Evolutionary conservation across 345 rosid species (phyloP), one percentile per base, ranked within the genome.

Genomic region (Populus nigra): DNA sequence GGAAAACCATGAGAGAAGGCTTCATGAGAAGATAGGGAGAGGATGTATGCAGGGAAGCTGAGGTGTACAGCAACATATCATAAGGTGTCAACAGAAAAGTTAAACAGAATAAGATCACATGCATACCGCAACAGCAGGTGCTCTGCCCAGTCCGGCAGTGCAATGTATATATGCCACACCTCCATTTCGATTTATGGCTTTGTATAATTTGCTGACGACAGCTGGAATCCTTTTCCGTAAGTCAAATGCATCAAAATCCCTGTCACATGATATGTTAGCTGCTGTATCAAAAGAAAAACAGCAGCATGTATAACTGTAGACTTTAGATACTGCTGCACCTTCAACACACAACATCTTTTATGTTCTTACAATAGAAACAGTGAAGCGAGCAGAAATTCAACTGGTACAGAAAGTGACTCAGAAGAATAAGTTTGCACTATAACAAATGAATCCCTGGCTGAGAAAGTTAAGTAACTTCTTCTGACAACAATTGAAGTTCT

Each of bases 91-190:
- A 68, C 69, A 16, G 18, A 43, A 27, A 79, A 15, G 35, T 2
- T 6, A 25, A 35, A 8, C 62, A 45, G 69, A 65, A 33, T 29
- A 66, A 66, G 4, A 62, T 31, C 68, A 55, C 49, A 67, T 81
- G 73, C 87, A 84, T 92, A 93, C 99, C 88, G 92, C 92, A 81
- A 82, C 89, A 77, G 92, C 97, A 81, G 99, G 98, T 78, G 99
- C 99, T 85, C 99, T 87, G 86, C 99, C 99, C 39, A 96, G 84
- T 74, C 99, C 98, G 71, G 99, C 99, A 63, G 99, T 96, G 83
- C 99, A 96, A 88, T 96, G 99, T 67, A 96, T 77, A 79, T 96
- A 96, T 8, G 98, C 83, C 53, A 93, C 91, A 73, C 98, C 98
- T 74, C 94, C 98, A 88, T 92, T 93, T 78, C 62, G 84, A 45